Base-by-base conservation (phyloP, 2,329 filamentous ascomycete species). In the Trichoderma cornu-damae region DNA sequence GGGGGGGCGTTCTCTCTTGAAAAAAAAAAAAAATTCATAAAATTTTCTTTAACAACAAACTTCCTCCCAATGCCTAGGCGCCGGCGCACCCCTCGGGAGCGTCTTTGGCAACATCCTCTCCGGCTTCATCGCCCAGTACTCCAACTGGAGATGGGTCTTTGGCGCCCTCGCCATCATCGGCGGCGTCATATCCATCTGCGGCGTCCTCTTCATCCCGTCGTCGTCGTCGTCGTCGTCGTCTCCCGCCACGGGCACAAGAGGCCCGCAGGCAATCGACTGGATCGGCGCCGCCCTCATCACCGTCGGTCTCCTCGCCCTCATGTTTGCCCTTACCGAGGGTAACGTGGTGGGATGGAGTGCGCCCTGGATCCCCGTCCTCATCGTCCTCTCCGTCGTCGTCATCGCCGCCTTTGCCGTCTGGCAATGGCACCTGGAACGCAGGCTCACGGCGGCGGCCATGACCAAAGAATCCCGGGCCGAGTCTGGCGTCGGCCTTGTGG, bases 251-350 rank as follows among this genome's bases (percentile, higher is more conserved):
- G 65, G 65, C 28, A 66, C 61, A 28, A 26, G 26, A 11, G 28
- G 40, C 6, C 30, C 32, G n/a, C 26, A 61, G 1, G 74, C 78
- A 0, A 76, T 88, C 2, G 86, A 89, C 69, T 89, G 86, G 85
- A 69, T 85, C 8, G 86, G 86, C 3, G 85, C 82, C 0, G 73
- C 77, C 0, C 73, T 88, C 38, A 78, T 89, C 61, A 89, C 86
- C 0, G 67, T 76, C 1, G 83, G 82, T 0, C 75, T 88, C 3
- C 70, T 89, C 7, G 77, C 82, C 0, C 75, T 89, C 8, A 75
- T 88, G 34, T 86, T 88, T 59, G 82, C 84, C 0, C 73, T 89
- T 26, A 87, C 86, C 0, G 81, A 89, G 65, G 86, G 86, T 18
- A 88, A 87, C 61, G 81, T 86, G 0, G 81, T 85, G 1, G 86